Evolutionary conservation across 192 early-diverging fungal genomes (phyloP).

Genomic region (Coemansia sp.): DNA sequence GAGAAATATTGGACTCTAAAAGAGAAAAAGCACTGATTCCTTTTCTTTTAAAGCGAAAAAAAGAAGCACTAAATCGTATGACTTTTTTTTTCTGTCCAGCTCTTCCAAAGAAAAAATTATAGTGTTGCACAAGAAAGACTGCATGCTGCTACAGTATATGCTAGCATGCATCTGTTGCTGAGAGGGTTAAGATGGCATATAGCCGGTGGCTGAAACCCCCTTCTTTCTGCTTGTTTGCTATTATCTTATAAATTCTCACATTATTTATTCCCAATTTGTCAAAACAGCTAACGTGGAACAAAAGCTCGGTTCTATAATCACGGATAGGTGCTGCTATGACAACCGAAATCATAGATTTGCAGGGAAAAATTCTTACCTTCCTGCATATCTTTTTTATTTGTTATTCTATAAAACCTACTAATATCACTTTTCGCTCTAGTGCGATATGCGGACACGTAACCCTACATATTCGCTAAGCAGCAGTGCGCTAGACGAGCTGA

Average conservation of each 20-base stretch:
- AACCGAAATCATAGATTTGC: too few relatives aligned
- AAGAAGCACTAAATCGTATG: not conserved
- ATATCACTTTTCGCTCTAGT: not conserved
- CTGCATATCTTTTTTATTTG: not conserved
- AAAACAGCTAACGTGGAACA: too few relatives aligned
- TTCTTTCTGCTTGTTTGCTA: too few relatives aligned
- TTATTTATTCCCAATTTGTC: too few relatives aligned
- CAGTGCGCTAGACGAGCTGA: conserved; percentile 28
- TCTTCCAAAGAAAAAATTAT: too few relatives aligned
- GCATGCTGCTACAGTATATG: too few relatives aligned
- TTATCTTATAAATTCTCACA: too few relatives aligned
- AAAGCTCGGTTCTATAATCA: too few relatives aligned
- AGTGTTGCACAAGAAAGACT: too few relatives aligned
- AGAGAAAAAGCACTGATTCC: not conserved
- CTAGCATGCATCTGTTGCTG: not conserved
- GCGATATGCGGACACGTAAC: conserved; percentile 9
- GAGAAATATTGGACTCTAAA: not conserved
- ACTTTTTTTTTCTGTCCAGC: too few relatives aligned
- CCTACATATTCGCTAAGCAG: conserved; percentile 28
- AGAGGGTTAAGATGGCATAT: not conserved
- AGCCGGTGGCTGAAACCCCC: too few relatives aligned
- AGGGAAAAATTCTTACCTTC: not conserved
- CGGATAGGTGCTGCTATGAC: too few relatives aligned
- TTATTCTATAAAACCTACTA: not conserved
- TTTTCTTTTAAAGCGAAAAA: not conserved